A percentile compares a stretch with the other conserved stretches of the same genome.
Evolutionary conservation across 192 early-diverging fungal genomes (phyloP).

Genomic region (Lobosporangium transversale): DNA sequence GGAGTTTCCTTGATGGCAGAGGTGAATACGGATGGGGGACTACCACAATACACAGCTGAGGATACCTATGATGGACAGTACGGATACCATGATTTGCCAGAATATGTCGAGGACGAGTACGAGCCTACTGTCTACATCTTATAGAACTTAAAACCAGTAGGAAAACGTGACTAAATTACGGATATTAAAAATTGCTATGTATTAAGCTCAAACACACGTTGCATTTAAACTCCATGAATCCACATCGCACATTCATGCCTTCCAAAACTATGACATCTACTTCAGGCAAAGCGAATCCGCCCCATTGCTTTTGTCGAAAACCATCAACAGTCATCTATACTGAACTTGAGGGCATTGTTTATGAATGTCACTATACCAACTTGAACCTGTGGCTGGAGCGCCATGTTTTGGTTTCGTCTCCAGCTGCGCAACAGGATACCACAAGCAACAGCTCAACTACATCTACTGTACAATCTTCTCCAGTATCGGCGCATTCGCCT

Average conservation of each 20-base stretch:
- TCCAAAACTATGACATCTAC: background rate
- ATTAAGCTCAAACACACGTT: no score
- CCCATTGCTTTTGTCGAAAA: conserved; percentile 25
- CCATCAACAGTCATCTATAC: conserved; percentile 7
- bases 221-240: background rate
- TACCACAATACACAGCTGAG: conserved; percentile 18
- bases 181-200: no score
- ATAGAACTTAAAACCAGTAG: background rate
- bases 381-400: conserved; percentile 8
- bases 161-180: no score
- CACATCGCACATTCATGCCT: background rate
- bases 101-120: conserved; percentile 21
- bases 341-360: conserved; percentile 12
- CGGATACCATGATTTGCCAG: conserved; percentile 11
- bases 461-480: no score
- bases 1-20: conserved; percentile 17
- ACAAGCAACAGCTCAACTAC: background rate
- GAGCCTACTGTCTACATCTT: conserved; percentile 17
- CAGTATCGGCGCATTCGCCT: no score
- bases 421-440: background rate
- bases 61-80: conserved; percentile 9
- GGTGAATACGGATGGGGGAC: conserved; percentile 26
- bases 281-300: background rate
- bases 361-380: conserved; percentile 23
- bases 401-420: background rate